Evolutionary conservation across 495 filamentous ascomycete species (phyloP), one percentile per base, ranked within the genome.

Genomic region (Penicillium canescens): DNA sequence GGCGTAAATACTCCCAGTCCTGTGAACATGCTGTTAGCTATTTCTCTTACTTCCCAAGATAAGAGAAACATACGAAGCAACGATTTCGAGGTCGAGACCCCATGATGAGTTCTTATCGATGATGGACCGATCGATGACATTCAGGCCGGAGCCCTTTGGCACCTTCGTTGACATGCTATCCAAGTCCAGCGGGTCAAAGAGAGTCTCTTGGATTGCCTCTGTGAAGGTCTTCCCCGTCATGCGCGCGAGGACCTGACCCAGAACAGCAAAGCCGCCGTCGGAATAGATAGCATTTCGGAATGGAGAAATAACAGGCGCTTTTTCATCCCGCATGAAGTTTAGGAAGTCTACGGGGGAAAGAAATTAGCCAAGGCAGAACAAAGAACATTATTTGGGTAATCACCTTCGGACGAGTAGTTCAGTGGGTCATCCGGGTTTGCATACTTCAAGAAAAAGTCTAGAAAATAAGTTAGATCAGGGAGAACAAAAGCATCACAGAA

Each of bases 201-300:
- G 13, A 24, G 57, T 54, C 1, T 69, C 57, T 40, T 79, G 41
- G 12, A 84, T 57, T 55, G 78, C 68, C 0, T 65, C 42, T 14
- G 66, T 40, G 46, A 78, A 81, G 3, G 37, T 46, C 43, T 68
- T 73, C 11, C 73, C 71, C 6, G 73, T 73, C 47, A 83, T 79
- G 47, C 61, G 63, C 48, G 81, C 77, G 42, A 83, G 69, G 0
- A 77, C 78, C 52, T 82, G 81, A 0, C 71, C 73, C 11, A 83
- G 61, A 48, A 83, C 69, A 9, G 50, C 42, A 23, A 39, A 53
- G 0, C 50, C 50, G 9, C 41, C 50, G 33, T 53, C 50, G 8
- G 50, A 46, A 23, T 46, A 46, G 3, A 57, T 21, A 11, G 55
- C 55, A 44, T 46, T 57, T 45, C 75, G 75, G 52, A 70, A 84